phyloP scores from a whole-genome alignment of 441 rosid species.

The Dalechampia spathulata region DNA sequence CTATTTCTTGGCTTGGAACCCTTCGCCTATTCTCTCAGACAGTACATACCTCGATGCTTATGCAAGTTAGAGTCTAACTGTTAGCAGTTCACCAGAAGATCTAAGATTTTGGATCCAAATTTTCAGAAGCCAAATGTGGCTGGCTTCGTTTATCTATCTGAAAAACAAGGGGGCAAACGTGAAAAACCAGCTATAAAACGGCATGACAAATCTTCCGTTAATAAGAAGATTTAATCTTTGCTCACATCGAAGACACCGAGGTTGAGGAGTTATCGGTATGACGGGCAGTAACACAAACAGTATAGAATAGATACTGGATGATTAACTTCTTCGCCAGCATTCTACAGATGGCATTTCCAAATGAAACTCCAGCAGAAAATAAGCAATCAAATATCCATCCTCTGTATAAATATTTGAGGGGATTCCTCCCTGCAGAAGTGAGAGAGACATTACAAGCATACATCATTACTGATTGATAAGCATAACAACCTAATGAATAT shows the following conservation, averaged over 20 bases:
- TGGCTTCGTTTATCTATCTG: not conserved
- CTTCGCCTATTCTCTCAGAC: no score
- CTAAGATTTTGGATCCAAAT: not conserved
- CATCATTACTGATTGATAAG: not conserved
- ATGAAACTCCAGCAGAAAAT: constrained; percentile 10
- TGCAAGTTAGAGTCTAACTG: no score
- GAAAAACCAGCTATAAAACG: not conserved
- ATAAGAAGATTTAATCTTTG: not conserved
- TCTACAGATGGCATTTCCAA: not conserved
- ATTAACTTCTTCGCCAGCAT: constrained; percentile 7
- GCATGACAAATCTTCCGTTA: not conserved
- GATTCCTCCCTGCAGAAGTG: constrained; percentile 47
- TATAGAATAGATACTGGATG: not conserved
- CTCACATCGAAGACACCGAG: not conserved
- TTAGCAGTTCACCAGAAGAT: not conserved
- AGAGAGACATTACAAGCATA: not conserved
- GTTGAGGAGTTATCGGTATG: not conserved
- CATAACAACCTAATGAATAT: no score
- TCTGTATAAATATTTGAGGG: constrained; percentile 49
- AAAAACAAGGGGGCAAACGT: not conserved
- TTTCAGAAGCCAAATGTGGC: not conserved
- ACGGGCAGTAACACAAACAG: not conserved
- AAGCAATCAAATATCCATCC: constrained; percentile 24
- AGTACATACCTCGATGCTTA: no score
- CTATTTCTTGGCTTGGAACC: no score